Conservation (phyloP, 78 protist species). For the Dictyostelium intermedium region DNA sequence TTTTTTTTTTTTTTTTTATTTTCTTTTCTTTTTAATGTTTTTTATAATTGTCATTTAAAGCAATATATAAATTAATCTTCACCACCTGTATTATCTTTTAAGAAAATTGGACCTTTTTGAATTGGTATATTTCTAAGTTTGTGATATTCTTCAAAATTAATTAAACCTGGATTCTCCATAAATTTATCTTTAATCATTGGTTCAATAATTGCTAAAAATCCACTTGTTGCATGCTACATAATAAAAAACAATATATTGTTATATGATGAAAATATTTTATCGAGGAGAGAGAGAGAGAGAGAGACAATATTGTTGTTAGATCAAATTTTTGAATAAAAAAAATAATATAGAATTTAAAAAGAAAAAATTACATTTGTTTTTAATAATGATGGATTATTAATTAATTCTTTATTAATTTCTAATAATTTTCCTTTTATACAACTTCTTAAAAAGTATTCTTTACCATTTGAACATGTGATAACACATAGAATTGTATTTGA, state of each 20-base stretch:
- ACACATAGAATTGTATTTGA: conserved; percentile 7
- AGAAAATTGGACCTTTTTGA: conserved; percentile 43
- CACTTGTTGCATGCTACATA: conserved; percentile 19
- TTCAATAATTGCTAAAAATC: conserved; percentile 31
- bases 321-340: background rate
- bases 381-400: background rate
- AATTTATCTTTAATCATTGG: background rate
- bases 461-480: background rate
- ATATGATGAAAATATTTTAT: background rate
- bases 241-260: background rate
- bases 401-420: conserved; percentile 16
- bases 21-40: no score
- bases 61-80: background rate
- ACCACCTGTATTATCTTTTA: background rate
- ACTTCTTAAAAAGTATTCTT: background rate
- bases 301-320: no score
- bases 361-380: background rate
- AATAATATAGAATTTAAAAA: background rate
- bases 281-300: no score
- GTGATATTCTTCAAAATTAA: conserved; percentile 41
- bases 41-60: no score
- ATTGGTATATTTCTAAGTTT: conserved; percentile 25
- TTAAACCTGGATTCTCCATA: background rate
- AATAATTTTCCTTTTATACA: conserved; percentile 56
- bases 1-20: background rate